Percentiles rank a stretch among this genome's conserved stretches.
Evolutionary conservation across 2,329 filamentous ascomycete genomes (phyloP).

Genomic region (Diaporthe vexans): DNA sequence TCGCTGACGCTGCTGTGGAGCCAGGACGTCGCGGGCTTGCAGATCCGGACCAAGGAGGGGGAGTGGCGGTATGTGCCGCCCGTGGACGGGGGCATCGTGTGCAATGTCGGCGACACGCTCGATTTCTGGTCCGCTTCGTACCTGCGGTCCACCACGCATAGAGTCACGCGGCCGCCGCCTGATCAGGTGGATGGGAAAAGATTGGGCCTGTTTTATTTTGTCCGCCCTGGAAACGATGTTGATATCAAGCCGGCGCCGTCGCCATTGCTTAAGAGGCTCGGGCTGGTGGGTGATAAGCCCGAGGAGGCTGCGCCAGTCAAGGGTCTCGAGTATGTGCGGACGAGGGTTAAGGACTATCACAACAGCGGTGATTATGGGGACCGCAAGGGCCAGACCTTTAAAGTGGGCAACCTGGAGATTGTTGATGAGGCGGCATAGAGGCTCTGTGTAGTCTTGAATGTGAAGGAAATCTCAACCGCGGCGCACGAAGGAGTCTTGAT

Average conservation of each 20-base stretch:
- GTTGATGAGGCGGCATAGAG: conserved; percentile 53
- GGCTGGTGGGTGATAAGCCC: conserved; percentile 45
- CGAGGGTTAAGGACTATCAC: conserved; percentile 57
- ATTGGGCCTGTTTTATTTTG: conserved; percentile 55
- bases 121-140: conserved; percentile 50
- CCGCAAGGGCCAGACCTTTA: conserved; percentile 55
- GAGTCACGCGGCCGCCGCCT: conserved; percentile 52
- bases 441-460: neutral
- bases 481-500: neutral
- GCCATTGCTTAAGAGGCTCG: conserved; percentile 48
- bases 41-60: conserved; percentile 55
- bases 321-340: conserved; percentile 56
- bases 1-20: conserved; percentile 67
- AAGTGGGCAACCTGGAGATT: conserved; percentile 56
- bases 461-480: no score
- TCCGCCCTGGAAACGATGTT: conserved; percentile 51
- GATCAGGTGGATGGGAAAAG: conserved; percentile 52
- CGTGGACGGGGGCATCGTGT: conserved; percentile 59
- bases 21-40: conserved; percentile 66
- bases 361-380: conserved; percentile 55
- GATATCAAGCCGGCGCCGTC: conserved; percentile 50
- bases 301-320: conserved; percentile 49
- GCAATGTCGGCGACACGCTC: conserved; percentile 56
- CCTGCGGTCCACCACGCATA: conserved; percentile 53
- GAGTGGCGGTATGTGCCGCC: conserved; percentile 62